phyloP scores from a whole-genome alignment of 2,329 filamentous ascomycete species.

The Diplocarpon rosae region DNA sequence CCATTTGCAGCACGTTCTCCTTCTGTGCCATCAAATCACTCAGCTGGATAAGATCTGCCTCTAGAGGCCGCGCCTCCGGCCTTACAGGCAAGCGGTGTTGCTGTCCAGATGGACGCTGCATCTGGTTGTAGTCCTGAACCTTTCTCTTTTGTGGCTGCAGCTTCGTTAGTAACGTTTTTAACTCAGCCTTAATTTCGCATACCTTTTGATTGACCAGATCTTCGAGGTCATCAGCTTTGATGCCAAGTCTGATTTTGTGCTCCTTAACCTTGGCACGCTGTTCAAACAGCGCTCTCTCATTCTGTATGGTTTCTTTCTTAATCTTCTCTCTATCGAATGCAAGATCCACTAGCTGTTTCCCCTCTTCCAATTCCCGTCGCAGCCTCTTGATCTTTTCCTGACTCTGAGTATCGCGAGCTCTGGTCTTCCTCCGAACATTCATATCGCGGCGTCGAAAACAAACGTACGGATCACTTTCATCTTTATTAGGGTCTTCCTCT shows the following conservation, averaged over 20 bases:
- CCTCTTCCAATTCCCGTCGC: slow-evolving; percentile 82
- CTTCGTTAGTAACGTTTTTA: slow-evolving; percentile 7
- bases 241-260: slow-evolving; percentile 75
- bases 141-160: slow-evolving; percentile 61
- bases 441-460: slow-evolving; percentile 95
- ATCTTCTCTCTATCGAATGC: slow-evolving; percentile 70
- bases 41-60: slow-evolving; percentile 68
- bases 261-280: slow-evolving; percentile 75
- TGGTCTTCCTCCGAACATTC: slow-evolving; percentile 86
- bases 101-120: slow-evolving; percentile 48
- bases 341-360: slow-evolving; percentile 66
- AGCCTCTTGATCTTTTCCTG: slow-evolving; percentile 90
- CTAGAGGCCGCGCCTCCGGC: slow-evolving; percentile 58
- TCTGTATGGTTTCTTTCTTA: slow-evolving; percentile 64
- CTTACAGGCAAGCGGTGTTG: slow-evolving; percentile 61
- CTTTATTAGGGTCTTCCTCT: slow-evolving; percentile 85
- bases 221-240: slow-evolving; percentile 78
- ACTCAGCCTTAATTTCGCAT: slow-evolving; percentile 32
- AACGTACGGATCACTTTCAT: slow-evolving; percentile 94
- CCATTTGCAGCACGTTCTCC: slow-evolving; percentile 66
- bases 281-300: slow-evolving; percentile 72
- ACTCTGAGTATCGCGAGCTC: slow-evolving; percentile 85
- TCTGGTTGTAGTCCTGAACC: slow-evolving; percentile 41
- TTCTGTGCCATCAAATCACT: slow-evolving; percentile 71
- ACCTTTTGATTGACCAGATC: slow-evolving; percentile 93